Evolutionary conservation across 495 filamentous ascomycete genomes (phyloP), one percentile per base, ranked within the genome.

Genomic region (Podospora tetraspora): DNA sequence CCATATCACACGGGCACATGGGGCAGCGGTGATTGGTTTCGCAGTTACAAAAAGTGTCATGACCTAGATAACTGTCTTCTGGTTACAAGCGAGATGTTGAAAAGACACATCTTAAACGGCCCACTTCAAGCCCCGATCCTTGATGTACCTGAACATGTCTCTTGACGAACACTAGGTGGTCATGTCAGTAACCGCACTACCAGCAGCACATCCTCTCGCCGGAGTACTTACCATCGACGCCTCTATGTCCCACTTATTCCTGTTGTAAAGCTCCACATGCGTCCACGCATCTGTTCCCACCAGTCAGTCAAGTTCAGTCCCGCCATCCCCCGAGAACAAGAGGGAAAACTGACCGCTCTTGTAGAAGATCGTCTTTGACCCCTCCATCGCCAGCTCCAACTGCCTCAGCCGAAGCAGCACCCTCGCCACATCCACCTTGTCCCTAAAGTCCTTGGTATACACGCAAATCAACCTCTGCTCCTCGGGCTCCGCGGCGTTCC

Each of bases 401-500:
- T 85, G 79, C 57, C 84, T 82, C 69, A 96, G 72, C 67, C 79
- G 83, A 69, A 78, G 69, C 66, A 92, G 70, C 19, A 95, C 89
- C 56, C 90, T 82, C 66, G 80, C 85, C 23, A 94, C 85, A 75
- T 94, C 92, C 22, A 82, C 78, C 58, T 75, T 79, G 71, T 96
- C 90, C 34, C 76, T 78, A 74, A 90, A 94, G 74, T 96, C 87
- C 58, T 78, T 75, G 24, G 92, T 95, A 77, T 95, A 96, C 3
- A 96, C 80, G 65, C 88, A 92, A 43, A 96, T 87, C 68, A 94
- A 75, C 25, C 86, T 70, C 43, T 80, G 75, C 70, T 86, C 83
- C 16, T 4, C 61, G 29, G 21, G 6, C 24, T 75, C 72, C 8
- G 19, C 34, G 23, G 74, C 66, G 3, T 24, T 27, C 60, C 72